Percentiles rank a stretch among this genome's conserved stretches.
phyloP scores from a whole-genome alignment of 2,329 filamentous ascomycete genomes.

The Scedosporium dehoogii region DNA sequence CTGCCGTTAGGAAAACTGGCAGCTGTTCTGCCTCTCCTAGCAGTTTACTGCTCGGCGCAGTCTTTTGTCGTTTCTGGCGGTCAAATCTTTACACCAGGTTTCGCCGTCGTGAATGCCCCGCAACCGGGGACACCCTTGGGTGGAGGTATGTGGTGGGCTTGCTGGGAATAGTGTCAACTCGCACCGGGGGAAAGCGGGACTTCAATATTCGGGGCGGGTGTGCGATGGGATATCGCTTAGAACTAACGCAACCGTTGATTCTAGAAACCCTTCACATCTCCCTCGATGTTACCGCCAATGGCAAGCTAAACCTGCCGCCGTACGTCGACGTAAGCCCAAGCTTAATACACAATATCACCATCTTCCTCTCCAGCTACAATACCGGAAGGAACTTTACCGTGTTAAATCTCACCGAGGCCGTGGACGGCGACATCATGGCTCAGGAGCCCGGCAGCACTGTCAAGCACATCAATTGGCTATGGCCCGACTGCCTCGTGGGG shows the following conservation, averaged over 20 bases:
- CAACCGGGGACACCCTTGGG: conserved; percentile 55
- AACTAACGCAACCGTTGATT: conserved; percentile 16
- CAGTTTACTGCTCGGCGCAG: conserved; percentile 19
- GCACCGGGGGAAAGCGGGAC: neutral
- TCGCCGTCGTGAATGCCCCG: conserved; percentile 56
- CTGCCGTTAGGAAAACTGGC: conserved; percentile 3
- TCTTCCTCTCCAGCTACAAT: conserved; percentile 57
- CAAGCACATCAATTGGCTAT: conserved; percentile 64
- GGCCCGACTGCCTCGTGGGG: conserved; percentile 59
- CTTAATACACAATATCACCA: conserved; percentile 52
- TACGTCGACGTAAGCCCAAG: conserved; percentile 43
- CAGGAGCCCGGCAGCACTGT: conserved; percentile 59
- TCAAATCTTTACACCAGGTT: conserved; percentile 60
- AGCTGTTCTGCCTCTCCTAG: conserved; percentile 18
- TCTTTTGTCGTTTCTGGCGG: conserved; percentile 52
- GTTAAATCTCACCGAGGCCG: conserved; percentile 47
- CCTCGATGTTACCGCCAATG: conserved; percentile 57
- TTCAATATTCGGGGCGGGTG: neutral
- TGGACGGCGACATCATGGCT: conserved; percentile 46
- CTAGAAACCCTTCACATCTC: conserved; percentile 51
- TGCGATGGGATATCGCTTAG: neutral
- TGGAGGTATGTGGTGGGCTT: conserved; percentile 36
- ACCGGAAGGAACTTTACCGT: conserved; percentile 59
- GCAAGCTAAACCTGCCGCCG: conserved; percentile 49
- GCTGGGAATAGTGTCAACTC: neutral